phyloP scores from a whole-genome alignment of 208 protist genomes.

The Crithidia brevicula region DNA sequence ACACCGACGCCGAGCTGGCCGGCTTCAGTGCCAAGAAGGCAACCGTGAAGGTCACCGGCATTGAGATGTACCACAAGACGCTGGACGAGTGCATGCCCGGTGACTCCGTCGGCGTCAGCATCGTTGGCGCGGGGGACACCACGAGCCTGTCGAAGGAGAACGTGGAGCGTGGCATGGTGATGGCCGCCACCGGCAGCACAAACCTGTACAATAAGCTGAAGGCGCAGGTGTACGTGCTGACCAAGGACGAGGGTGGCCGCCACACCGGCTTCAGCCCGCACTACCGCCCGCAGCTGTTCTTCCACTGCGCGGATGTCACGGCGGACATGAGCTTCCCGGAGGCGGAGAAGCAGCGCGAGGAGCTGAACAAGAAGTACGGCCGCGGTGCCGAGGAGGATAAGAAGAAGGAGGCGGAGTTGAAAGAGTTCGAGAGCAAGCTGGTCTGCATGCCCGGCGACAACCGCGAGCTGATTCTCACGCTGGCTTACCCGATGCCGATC shows the following conservation, averaged over 20 bases:
- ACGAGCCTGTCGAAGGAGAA: slow-evolving; percentile 95
- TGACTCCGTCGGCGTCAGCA: slow-evolving; percentile 97
- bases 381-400: slow-evolving; percentile 80
- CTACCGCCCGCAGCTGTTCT: slow-evolving; percentile 98
- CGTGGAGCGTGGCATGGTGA: slow-evolving; percentile 95
- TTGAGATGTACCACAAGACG: slow-evolving; percentile 98
- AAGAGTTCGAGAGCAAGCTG: slow-evolving; percentile 88
- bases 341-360: slow-evolving; percentile 66
- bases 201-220: slow-evolving; percentile 95
- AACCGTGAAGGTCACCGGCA: slow-evolving; percentile 92
- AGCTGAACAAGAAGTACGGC: slow-evolving; percentile 85
- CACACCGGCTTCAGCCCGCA: slow-evolving; percentile 98
- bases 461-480: slow-evolving; percentile 92
- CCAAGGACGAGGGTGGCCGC: slow-evolving; percentile 98
- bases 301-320: slow-evolving; percentile 98
- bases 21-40: slow-evolving; percentile 91
- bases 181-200: slow-evolving; percentile 93
- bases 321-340: slow-evolving; percentile 95
- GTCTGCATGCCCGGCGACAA: slow-evolving; percentile 99
- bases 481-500: slow-evolving; percentile 94
- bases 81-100: slow-evolving; percentile 96
- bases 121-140: slow-evolving; percentile 89
- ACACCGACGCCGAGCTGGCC: slow-evolving; percentile 97
- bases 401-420: slow-evolving; percentile 82
- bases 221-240: slow-evolving; percentile 98